Percentiles rank a stretch among this genome's conserved stretches.
phyloP scores from a whole-genome alignment of 2,329 filamentous ascomycete genomes.

The Pezicula rhizophila region DNA sequence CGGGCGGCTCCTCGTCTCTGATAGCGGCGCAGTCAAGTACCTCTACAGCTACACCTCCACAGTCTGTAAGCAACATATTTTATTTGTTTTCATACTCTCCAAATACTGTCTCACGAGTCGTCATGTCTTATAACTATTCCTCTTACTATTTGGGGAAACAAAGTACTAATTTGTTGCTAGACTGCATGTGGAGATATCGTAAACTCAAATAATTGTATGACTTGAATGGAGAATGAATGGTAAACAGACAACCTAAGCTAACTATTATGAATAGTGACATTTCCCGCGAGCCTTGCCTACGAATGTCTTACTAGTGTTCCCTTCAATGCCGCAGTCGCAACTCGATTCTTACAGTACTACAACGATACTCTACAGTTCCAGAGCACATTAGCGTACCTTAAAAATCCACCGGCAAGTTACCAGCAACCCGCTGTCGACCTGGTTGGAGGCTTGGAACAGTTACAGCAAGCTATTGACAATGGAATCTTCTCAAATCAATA shows the following conservation, averaged over 20 bases:
- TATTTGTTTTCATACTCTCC: no score
- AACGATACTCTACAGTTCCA: slow-evolving; percentile 34
- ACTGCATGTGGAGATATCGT: slow-evolving; percentile 15
- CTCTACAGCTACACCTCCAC: no score
- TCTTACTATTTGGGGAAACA: no score
- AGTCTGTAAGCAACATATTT: no score
- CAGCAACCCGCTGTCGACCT: slow-evolving; percentile 42
- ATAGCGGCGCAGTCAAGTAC: no score
- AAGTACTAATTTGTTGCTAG: neutral
- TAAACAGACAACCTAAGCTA: neutral
- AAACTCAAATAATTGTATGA: slow-evolving; percentile 3
- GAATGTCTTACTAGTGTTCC: slow-evolving; percentile 38
- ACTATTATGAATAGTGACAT: neutral
- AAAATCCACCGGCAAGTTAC: slow-evolving; percentile 45
- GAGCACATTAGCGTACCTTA: slow-evolving; percentile 29
- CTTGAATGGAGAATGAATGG: neutral
- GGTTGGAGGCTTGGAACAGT: slow-evolving; percentile 34
- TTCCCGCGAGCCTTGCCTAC: slow-evolving; percentile 25
- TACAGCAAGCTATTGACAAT: slow-evolving; percentile 33
- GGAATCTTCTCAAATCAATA: slow-evolving; percentile 44
- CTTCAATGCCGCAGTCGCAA: slow-evolving; percentile 37
- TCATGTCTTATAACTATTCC: no score
- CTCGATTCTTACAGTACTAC: slow-evolving; percentile 37
- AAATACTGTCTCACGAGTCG: no score
- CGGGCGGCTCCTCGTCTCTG: no score